Evolutionary conservation across 1,139 yeast genomes (phyloP), one percentile per base, ranked within the genome.

Genomic region (Kodamaea arcana): DNA sequence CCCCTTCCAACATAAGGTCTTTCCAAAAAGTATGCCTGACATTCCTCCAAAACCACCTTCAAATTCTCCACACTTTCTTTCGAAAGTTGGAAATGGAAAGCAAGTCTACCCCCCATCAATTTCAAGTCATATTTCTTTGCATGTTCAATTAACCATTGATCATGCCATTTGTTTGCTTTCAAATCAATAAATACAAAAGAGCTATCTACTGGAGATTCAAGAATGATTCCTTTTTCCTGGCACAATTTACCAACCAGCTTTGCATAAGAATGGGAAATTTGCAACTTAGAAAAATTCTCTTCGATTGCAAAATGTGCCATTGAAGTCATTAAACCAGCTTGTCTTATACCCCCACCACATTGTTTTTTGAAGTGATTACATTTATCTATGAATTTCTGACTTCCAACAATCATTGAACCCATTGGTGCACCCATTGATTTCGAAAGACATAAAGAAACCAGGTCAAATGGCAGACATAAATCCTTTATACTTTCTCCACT

Each of bases 41-140:
- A 74, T 46, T 80, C 85, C 34, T 67, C 51, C 26, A 85, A 60
- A 10, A 84, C 83, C 35, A 56, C 51, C 53, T 83, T 83, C 35
- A 85, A 69, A 30, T 65, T 70, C 38, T 82, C 90, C 33, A 87
- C 72, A 35, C 87, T 75, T 36, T 80, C 79, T 24, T 70, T 72
- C 24, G 80, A 66, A 40, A 77, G 74, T 60, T 88, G 97, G 62
- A 82, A 86, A 56, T 87, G 96, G 70, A 88, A 82, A 2, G 94
- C 92, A 34, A 90, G 62, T 50, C 95, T 71, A 26, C 80, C 79
- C 41, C 92, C 92, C 76, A 76, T 74, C 28, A 85, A 62, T 48
- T 75, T 81, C 44, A 90, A 71, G 31, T 78, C 76, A 33, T 45
- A 41, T 34, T 80, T 67, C 37, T 65, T 58, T 45, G 82, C 88